These are phyloP conservation scores for Myrica gale DNA, from an alignment of 306 rosid genomes.

Conservation along the genomic window DNA sequence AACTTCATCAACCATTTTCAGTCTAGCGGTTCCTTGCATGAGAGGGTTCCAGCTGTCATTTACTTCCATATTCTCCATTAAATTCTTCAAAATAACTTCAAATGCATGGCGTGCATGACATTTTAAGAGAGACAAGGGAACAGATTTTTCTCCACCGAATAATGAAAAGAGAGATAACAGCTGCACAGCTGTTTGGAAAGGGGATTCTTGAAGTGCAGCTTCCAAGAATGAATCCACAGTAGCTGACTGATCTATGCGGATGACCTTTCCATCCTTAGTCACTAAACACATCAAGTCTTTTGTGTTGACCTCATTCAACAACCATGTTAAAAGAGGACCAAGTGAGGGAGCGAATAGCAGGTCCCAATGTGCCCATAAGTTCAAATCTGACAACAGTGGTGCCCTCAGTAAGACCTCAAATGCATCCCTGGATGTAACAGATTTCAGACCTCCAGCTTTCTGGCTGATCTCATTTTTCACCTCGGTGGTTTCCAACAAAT, in stretches of 20 bases:
- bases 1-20: conserved; percentile 25
- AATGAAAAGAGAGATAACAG: conserved; percentile 64
- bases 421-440: conserved; percentile 58
- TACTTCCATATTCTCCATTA: conserved; percentile 41
- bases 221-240: conserved; percentile 72
- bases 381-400: conserved; percentile 79
- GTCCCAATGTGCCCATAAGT: conserved; percentile 97
- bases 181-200: conserved; percentile 74
- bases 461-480: conserved; percentile 30
- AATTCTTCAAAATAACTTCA: conserved; percentile 60
- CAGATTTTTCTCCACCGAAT: conserved; percentile 72
- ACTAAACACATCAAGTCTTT: conserved; percentile 72
- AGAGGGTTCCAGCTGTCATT: conserved; percentile 34
- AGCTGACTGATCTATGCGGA: conserved; percentile 75
- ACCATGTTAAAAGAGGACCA: conserved; percentile 82
- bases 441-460: conserved; percentile 28
- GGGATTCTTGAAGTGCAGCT: conserved; percentile 74
- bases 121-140: conserved; percentile 71
- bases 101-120: conserved; percentile 67
- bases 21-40: conserved; percentile 38
- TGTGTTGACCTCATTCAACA: conserved; percentile 62
- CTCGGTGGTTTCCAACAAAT: conserved; percentile 29
- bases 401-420: conserved; percentile 61
- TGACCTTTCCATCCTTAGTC: conserved; percentile 71
- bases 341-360: conserved; percentile 68